Percentiles rank a stretch among this genome's conserved stretches.
These are phyloP conservation scores for Metschnikowia lachancei DNA, from an alignment of 805 yeast species.

Conservation along the genomic window DNA sequence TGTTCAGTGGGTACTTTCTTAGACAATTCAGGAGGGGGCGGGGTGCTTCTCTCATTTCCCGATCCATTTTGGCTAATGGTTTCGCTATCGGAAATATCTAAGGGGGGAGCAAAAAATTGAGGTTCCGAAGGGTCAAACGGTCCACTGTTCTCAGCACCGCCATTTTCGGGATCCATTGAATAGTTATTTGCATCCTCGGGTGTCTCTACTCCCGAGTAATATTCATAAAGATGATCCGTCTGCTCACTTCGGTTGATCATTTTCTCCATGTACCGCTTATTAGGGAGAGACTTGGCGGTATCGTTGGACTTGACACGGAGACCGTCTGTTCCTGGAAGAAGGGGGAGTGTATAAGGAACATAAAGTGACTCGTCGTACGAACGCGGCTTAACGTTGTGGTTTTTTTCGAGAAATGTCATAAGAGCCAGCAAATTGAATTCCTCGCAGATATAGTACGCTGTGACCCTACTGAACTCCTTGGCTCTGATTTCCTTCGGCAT, in stretches of 20 bases:
- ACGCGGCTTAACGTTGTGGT: constrained; percentile 84
- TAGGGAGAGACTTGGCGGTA: constrained; percentile 42
- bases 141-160: constrained; percentile 44
- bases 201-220: constrained; percentile 75
- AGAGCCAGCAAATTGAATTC: constrained; percentile 66
- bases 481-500: constrained; percentile 59
- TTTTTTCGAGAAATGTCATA: constrained; percentile 57
- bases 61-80: constrained; percentile 16
- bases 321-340: constrained; percentile 80
- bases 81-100: constrained; percentile 18
- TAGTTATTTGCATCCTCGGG: constrained; percentile 53
- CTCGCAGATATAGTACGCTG: constrained; percentile 89
- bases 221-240: constrained; percentile 88
- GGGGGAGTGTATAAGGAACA: constrained; percentile 83
- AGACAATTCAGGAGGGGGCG: constrained; percentile 7
- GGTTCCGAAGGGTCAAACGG: constrained; percentile 92
- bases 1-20: neutral
- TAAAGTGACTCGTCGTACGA: constrained; percentile 90
- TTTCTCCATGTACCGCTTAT: constrained; percentile 62
- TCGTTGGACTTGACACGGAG: constrained; percentile 71
- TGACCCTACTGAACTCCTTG: constrained; percentile 73
- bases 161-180: constrained; percentile 45
- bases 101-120: constrained; percentile 66
- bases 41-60: constrained; percentile 19
- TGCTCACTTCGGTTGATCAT: constrained; percentile 79